phyloP scores from a whole-genome alignment of 1,284 basidiomycete species.

The Gymnopus androsaceus region DNA sequence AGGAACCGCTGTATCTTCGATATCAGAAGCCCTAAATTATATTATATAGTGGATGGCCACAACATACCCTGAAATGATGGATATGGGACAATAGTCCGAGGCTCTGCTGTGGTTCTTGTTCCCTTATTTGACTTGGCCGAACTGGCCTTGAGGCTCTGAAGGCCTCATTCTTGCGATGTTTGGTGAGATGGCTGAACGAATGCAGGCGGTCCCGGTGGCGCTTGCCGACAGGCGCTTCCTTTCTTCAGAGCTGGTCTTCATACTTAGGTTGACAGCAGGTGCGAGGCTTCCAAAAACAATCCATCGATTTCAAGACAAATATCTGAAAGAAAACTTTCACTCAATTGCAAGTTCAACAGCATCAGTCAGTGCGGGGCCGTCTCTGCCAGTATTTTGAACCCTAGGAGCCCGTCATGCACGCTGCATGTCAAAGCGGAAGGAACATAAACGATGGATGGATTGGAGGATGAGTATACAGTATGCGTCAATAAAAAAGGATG shows the following conservation, averaged over 20 bases:
- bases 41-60: neutral
- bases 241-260: too few relatives aligned
- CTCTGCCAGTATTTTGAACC: too few relatives aligned
- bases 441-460: neutral
- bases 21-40: constrained; percentile 1
- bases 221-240: neutral
- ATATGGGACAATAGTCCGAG: neutral
- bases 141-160: neutral
- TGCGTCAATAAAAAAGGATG: neutral
- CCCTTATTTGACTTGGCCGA: neutral
- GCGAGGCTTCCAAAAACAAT: too few relatives aligned
- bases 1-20: neutral
- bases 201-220: neutral
- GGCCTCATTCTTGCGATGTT: too few relatives aligned
- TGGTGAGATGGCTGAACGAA: too few relatives aligned
- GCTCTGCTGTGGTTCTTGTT: neutral
- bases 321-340: too few relatives aligned
- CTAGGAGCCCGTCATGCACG: neutral
- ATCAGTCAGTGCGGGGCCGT: neutral
- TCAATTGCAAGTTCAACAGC: neutral
- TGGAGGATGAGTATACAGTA: constrained; percentile 11
- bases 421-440: neutral
- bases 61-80: neutral
- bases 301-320: too few relatives aligned
- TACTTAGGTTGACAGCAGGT: too few relatives aligned